Evolutionary conservation across 179 eudicot species (phyloP).

Genomic region (Sideroxylon spinosum): DNA sequence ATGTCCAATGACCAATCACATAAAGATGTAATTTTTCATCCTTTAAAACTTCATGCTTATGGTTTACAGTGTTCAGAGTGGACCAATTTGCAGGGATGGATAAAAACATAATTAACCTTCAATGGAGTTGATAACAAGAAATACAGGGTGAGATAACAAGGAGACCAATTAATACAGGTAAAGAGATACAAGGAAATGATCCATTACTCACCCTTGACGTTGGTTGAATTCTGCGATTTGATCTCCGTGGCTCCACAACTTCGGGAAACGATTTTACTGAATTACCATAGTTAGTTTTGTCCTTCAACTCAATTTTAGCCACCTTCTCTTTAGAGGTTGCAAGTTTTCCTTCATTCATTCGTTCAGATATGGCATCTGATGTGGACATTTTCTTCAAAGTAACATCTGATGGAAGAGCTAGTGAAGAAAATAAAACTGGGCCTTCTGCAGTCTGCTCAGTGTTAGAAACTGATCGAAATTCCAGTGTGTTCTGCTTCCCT

Average conservation of each 20-base stretch:
- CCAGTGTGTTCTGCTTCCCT: slow-evolving; percentile 28
- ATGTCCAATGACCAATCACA: too few relatives aligned
- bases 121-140: background rate
- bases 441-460: slow-evolving; percentile 45
- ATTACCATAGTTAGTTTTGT: slow-evolving; percentile 22
- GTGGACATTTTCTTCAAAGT: slow-evolving; percentile 42
- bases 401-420: slow-evolving; percentile 33
- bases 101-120: background rate
- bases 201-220: slow-evolving; percentile 64
- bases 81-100: too few relatives aligned
- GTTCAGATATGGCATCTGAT: slow-evolving; percentile 48
- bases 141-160: background rate
- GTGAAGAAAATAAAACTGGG: slow-evolving; percentile 48
- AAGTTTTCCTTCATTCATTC: slow-evolving; percentile 63
- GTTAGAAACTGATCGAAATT: slow-evolving; percentile 33
- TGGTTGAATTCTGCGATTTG: slow-evolving; percentile 21
- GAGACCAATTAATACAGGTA: background rate
- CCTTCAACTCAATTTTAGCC: slow-evolving; percentile 45
- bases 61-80: too few relatives aligned
- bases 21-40: too few relatives aligned
- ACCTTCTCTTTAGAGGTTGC: slow-evolving; percentile 40
- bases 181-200: background rate
- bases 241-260: slow-evolving; percentile 64
- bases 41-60: too few relatives aligned
- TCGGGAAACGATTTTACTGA: slow-evolving; percentile 37